Evolutionary conservation across 2,329 filamentous ascomycete species (phyloP), one percentile per base, ranked within the genome.

Genomic region (Colletotrichum sp.): DNA sequence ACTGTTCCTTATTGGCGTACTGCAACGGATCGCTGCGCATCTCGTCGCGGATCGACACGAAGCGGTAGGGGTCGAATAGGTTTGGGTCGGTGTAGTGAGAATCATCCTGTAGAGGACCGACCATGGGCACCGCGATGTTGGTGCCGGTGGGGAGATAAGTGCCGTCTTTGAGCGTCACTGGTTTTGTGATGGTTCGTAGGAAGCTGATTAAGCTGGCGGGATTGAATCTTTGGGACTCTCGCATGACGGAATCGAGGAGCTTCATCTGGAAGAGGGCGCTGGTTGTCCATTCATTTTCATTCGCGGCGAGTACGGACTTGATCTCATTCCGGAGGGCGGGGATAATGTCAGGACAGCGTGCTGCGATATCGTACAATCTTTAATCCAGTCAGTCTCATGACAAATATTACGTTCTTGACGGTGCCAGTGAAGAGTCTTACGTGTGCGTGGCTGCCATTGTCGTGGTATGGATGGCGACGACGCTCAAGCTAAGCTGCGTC

Each of bases 381-480:
- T 34, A 18, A 57, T 18, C 3, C 7, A 18, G 52, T 57, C 13
- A 57, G 52, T 26, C 21, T 57, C 24, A 26, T 26, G 26, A 26
- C 26, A 26, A 26, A 26, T 26, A 7, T 26, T 26, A 26, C 26
- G 26, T 26, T 26, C 26, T 26, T 26, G 26, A 26, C 26, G 26
- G 26, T 26, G 26, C 26, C 26, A 26, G 26, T 26, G 26, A 26
- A 26, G 26, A 26, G 26, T 26, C 26, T 26, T 62, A 62, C 59
- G 59, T 62, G 1, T 30, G 26, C 0, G 59, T 62, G 28, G 59
- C 59, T 30, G 59, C 28, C 59, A 62, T 30, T n/a, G 59, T 32
- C 59, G 88, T 90, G 0, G 89, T 90, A 76, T 90, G 88, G 30
- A 91, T 90, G 3, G 89, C 86, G 0, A 88, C 88, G 69, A 89